Conservation (phyloP, 305 asterid genomes). For the Coffea humblotiana region DNA sequence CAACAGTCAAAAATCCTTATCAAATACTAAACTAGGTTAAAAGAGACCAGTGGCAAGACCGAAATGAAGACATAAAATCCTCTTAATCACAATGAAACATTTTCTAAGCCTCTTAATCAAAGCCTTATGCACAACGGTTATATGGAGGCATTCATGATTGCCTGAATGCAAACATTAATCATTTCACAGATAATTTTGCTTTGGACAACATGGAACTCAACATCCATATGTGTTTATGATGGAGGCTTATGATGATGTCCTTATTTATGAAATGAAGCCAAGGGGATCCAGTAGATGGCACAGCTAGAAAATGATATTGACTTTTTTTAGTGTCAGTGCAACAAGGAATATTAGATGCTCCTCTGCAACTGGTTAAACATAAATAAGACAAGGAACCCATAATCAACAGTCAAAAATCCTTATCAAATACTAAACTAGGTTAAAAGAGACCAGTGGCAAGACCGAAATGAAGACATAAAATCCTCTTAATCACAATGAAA, state of each 20-base stretch:
- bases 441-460: not conserved
- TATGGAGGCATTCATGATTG: not conserved
- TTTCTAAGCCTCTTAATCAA: too few relatives aligned
- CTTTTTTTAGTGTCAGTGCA: not conserved
- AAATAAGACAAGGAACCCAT: not conserved
- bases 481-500: too few relatives aligned
- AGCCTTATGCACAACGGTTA: not conserved
- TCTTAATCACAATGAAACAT: too few relatives aligned
- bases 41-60: not conserved
- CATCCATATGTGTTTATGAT: not conserved
- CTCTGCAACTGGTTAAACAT: not conserved
- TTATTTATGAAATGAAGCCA: not conserved
- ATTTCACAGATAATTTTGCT: not conserved
- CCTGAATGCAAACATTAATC: not conserved
- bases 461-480: not conserved
- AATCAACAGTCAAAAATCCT: not conserved
- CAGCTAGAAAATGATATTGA: not conserved
- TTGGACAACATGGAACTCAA: conserved; percentile 1
- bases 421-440: not conserved
- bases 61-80: too few relatives aligned
- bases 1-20: not conserved
- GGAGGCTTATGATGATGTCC: not conserved
- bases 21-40: not conserved
- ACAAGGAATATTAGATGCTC: not conserved
- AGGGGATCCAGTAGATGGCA: not conserved